These are phyloP conservation scores for Acanthamoeba lenticulata DNA, from an alignment of 208 protist species.

Conservation along the genomic window DNA sequence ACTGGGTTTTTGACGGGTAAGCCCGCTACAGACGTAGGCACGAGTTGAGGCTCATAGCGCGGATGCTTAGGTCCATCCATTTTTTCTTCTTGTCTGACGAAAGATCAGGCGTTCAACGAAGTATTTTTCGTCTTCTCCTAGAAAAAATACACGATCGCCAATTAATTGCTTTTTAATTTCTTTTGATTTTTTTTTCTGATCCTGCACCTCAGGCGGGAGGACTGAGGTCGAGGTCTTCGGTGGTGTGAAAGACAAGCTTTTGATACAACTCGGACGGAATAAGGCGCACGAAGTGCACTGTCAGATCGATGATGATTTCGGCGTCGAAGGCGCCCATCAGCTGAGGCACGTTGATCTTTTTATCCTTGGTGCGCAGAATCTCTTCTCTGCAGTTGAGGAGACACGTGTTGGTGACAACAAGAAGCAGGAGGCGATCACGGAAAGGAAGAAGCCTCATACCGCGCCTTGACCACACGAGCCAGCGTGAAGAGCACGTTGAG, in stretches of 20 bases:
- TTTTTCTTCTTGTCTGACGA: background rate
- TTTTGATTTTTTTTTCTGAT: too few relatives aligned
- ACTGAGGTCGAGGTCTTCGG: slow-evolving; percentile 32
- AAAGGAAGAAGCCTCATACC: slow-evolving; percentile 72
- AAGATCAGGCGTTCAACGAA: too few relatives aligned
- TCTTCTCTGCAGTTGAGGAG: background rate
- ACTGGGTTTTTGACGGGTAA: background rate
- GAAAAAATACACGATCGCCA: too few relatives aligned
- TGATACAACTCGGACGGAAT: slow-evolving; percentile 82
- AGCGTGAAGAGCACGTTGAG: slow-evolving; percentile 82
- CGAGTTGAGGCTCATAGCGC: background rate
- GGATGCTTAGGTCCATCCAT: background rate
- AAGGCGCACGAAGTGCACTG: slow-evolving; percentile 78
- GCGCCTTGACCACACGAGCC: slow-evolving; percentile 81
- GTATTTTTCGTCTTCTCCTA: too few relatives aligned
- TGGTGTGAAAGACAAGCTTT: slow-evolving; percentile 23
- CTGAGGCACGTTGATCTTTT: slow-evolving; percentile 65
- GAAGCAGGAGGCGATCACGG: background rate
- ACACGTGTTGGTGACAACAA: background rate
- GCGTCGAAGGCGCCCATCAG: slow-evolving; percentile 77
- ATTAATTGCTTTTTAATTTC: too few relatives aligned
- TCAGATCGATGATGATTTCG: slow-evolving; percentile 77
- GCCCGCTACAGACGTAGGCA: background rate
- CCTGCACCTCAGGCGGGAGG: background rate
- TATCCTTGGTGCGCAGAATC: slow-evolving; percentile 76